Base-by-base conservation (phyloP, 1,284 basidiomycete genomes). In the Chondrostereum purpureum region DNA sequence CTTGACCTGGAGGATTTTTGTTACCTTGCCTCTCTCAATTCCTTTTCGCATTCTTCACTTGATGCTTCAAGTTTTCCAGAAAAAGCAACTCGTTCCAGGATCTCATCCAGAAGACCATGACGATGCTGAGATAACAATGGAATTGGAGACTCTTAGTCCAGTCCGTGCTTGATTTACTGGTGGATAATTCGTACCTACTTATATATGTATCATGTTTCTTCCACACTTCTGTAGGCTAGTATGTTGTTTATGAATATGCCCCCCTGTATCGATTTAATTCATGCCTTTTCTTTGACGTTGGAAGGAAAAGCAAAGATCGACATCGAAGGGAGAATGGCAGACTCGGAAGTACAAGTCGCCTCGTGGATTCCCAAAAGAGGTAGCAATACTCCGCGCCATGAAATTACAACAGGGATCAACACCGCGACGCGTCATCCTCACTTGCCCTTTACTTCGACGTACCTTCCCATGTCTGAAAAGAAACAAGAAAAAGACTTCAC, bases 401-500 rank as follows among this genome's bases (percentile, higher is more conserved):
- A n/a, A n/a, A n/a, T n/a, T n/a, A n/a, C n/a, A n/a, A n/a, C n/a
- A n/a, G n/a, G n/a, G n/a, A n/a, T n/a, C 72, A 73, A 57, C 73
- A 53, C 56, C 67, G 64, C 70, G 78, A 83, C 83, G 83, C 83
- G 83, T 85, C 80, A 83, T 65, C 78, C 48, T 50, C 51, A 61
- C 60, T 60, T 57, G 48, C 46, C 24, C 47, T 35, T 44, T 55
- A 51, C 64, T 53, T 62, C n/a, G 63, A 50, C 63, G 59, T 50
- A 59, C 47, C 50, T 66, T 55, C 70, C 62, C 58, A 88, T 88
- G 85, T 72, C 83, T 31, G 86, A 88, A 53, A 85, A 82, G 67
- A 87, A 87, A 64, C 83, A 88, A 65, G 86, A 88, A 60, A 81
- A 76, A 58, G 85, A 88, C 54, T 88, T 70, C 46, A 83, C 84